Percentiles rank a stretch among this genome's conserved stretches.
Evolutionary conservation across 2,329 filamentous ascomycete genomes (phyloP).

Genomic region (Teratosphaeria zuluensis): DNA sequence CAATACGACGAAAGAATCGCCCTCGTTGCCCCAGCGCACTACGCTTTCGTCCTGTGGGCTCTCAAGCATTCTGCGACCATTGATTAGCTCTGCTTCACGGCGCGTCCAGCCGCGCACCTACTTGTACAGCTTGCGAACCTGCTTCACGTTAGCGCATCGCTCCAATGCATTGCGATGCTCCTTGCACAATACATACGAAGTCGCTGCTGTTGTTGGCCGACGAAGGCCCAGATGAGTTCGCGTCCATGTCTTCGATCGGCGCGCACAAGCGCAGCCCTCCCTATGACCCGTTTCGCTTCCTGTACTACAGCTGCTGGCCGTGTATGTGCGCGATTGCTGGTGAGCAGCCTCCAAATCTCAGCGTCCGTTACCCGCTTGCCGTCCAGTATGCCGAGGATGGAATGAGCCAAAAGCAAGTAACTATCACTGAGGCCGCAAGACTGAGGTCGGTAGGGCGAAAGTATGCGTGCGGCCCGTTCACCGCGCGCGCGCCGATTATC

Average conservation of each 20-base stretch:
- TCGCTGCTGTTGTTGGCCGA: slow-evolving; percentile 77
- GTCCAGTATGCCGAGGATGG: neutral
- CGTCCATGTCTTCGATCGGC: slow-evolving; percentile 4
- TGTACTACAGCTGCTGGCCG: neutral
- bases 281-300: neutral
- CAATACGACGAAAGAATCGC: slow-evolving; percentile 91
- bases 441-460: neutral
- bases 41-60: slow-evolving; percentile 87
- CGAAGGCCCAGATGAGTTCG: slow-evolving; percentile 3
- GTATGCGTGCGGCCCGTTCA: neutral
- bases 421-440: neutral
- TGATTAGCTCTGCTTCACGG: slow-evolving; percentile 1
- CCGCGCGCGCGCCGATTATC: neutral
- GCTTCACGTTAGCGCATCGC: slow-evolving; percentile 11
- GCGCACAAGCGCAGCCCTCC: neutral
- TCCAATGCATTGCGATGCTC: slow-evolving; percentile 34
- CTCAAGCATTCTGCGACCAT: slow-evolving; percentile 71
- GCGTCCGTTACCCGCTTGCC: neutral
- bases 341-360: neutral
- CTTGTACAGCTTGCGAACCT: slow-evolving; percentile 99
- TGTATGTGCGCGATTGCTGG: neutral
- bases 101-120: slow-evolving; percentile 38
- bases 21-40: slow-evolving; percentile 89
- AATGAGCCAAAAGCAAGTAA: neutral
- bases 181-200: slow-evolving; percentile 57